phyloP scores from a whole-genome alignment of 768 basidiomycete species.

The Collybia mongolica region DNA sequence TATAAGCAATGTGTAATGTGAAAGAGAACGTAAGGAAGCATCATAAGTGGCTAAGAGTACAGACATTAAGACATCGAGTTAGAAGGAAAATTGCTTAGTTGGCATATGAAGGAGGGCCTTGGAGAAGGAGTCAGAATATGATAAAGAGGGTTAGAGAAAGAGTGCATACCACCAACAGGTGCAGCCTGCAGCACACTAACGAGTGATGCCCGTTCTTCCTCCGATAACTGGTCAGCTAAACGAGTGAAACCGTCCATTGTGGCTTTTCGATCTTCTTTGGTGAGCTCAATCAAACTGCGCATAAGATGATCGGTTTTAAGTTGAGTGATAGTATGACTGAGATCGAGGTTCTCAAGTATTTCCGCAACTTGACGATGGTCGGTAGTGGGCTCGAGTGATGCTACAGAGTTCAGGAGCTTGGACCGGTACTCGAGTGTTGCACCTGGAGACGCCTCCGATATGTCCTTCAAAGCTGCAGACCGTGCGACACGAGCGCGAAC shows the following conservation, averaged over 20 bases:
- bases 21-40: neutral
- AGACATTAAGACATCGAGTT: conserved; percentile 7
- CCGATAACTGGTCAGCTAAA: conserved; percentile 68
- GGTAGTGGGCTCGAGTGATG: conserved; percentile 49
- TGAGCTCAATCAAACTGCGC: conserved; percentile 61
- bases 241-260: conserved; percentile 72
- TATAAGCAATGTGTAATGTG: conserved; percentile 8
- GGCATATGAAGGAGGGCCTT: conserved; percentile 39
- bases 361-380: conserved; percentile 60
- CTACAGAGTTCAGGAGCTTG: conserved; percentile 60
- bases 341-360: conserved; percentile 69
- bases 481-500: conserved; percentile 79
- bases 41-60: neutral
- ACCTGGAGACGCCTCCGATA: conserved; percentile 73
- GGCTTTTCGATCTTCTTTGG: conserved; percentile 75
- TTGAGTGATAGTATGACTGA: conserved; percentile 58
- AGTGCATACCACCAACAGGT: conserved; percentile 53
- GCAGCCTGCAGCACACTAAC: conserved; percentile 60
- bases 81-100: conserved; percentile 16
- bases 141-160: neutral
- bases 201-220: conserved; percentile 68
- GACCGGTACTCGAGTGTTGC: conserved; percentile 66
- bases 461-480: conserved; percentile 57
- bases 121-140: neutral
- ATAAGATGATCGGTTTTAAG: conserved; percentile 71